A percentile compares a stretch with the other conserved stretches of the same genome.
Evolutionary conservation across 2,329 filamentous ascomycete genomes (phyloP).

Genomic region (Fusarium sp.): DNA sequence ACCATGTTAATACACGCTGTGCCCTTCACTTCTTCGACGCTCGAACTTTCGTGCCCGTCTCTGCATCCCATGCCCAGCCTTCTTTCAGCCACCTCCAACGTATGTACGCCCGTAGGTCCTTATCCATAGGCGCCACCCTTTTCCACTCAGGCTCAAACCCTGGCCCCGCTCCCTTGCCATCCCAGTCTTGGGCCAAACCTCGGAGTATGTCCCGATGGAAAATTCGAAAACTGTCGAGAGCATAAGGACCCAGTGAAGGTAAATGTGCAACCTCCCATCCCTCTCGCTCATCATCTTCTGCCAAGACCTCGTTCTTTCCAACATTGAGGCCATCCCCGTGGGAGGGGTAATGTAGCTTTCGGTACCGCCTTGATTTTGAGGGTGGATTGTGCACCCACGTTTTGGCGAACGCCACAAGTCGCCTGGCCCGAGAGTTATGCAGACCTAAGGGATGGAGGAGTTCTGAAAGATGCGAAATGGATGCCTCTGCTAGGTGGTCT

Average conservation of each 20-base stretch:
- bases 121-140: slow-evolving; percentile 25
- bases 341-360: slow-evolving; percentile 26
- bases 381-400: slow-evolving; percentile 18
- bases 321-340: slow-evolving; percentile 6
- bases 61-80: slow-evolving; percentile 32
- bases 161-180: background rate
- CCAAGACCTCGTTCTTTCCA: slow-evolving; percentile 17
- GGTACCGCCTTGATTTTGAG: slow-evolving; percentile 2
- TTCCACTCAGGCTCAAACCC: slow-evolving; percentile 31
- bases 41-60: background rate
- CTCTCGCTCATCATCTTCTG: slow-evolving; percentile 12
- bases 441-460: slow-evolving; percentile 26
- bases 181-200: slow-evolving; percentile 7
- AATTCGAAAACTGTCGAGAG: slow-evolving; percentile 31
- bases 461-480: slow-evolving; percentile 2
- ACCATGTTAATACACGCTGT: background rate
- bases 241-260: slow-evolving; percentile 28
- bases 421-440: slow-evolving; percentile 25
- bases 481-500: background rate
- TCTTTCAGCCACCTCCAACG: slow-evolving; percentile 34
- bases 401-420: slow-evolving; percentile 27
- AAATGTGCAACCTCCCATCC: slow-evolving; percentile 32
- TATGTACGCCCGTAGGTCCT: slow-evolving; percentile 23
- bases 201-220: slow-evolving; percentile 26
- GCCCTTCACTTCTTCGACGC: background rate